phyloP scores from a whole-genome alignment of 73 alveolate genomes.

The Paramecium pentaurelia region DNA sequence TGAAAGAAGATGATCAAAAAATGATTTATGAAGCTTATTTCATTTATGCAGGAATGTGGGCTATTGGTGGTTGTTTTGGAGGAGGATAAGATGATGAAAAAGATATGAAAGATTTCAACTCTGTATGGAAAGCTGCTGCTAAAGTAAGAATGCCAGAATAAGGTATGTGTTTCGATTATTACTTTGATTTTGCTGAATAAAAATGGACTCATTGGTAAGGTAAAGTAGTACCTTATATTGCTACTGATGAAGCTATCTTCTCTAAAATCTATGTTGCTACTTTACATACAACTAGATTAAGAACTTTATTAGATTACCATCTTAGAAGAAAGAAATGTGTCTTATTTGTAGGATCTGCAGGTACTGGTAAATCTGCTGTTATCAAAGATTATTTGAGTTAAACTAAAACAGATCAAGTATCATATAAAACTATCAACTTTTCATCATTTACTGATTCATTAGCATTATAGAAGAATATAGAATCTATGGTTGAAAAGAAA shows the following conservation, averaged over 20 bases:
- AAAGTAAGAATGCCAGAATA: constrained; percentile 93
- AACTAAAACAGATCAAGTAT: constrained; percentile 77
- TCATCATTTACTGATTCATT: constrained; percentile 96
- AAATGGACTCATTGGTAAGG: constrained; percentile 97
- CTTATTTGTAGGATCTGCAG: constrained; percentile 98
- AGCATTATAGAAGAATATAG: constrained; percentile 90
- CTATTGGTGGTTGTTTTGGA: constrained; percentile 94
- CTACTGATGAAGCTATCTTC: constrained; percentile 91
- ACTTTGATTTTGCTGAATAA: constrained; percentile 77
- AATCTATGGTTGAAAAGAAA: constrained; percentile 94
- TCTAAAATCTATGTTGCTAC: constrained; percentile 96
- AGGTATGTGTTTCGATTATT: constrained; percentile 93
- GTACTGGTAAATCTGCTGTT: constrained; percentile 99
- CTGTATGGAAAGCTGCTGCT: constrained; percentile 82
- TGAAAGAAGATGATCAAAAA: constrained; percentile 76
- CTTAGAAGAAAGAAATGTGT: constrained; percentile 89
- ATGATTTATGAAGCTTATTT: constrained; percentile 91
- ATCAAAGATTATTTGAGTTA: constrained; percentile 96
- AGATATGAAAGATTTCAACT: constrained; percentile 86
- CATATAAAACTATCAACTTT: constrained; percentile 88
- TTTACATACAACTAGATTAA: constrained; percentile 93
- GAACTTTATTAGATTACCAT: constrained; percentile 89
- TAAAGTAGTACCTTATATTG: constrained; percentile 84
- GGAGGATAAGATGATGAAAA: constrained; percentile 78
- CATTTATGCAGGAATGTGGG: constrained; percentile 95